Base-by-base conservation (phyloP, 345 rosid species). In the Populus tremula region DNA sequence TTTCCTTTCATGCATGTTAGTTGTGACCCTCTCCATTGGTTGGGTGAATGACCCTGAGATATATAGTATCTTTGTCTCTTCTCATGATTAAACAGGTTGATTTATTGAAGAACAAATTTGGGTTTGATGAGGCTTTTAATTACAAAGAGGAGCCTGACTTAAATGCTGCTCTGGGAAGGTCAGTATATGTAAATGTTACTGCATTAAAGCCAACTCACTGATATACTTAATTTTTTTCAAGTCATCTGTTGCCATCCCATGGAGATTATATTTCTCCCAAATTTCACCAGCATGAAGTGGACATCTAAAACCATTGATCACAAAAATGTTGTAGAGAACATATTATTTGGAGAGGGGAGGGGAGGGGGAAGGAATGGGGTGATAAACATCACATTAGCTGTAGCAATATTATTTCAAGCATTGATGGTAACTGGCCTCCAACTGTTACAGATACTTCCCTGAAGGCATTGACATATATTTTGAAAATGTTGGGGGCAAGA, bases 71-170 rank as follows among this genome's bases (percentile, higher is more conserved):
- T 4, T 53, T 6, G 2, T 18, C 59, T 53, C 59, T 53, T 17
- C n/a, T 17, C 0, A 18, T 53, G 59, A 5, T 1, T 18, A 17
- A 41, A 5, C 21, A 87, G 89, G 91, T 91, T 43, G 89, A 83
- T 18, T 64, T 88, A 25, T 77, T 91, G 78, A 89, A 86, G 88
- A 86, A 78, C 76, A 91, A 89, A 75, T 86, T 91, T 53, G 89
- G 94, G 3, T 91, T 87, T 73, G 87, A 91, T 61, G 92, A 88
- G 6, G 94, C 94, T 45, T 91, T 89, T 85, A 91, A 89, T 71
- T 89, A 91, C 68, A 89, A 87, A 77, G 89, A 88, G 54, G 91
- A 87, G 76, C 17, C 68, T 4, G 89, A 89, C 75, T 77, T 85
- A 39, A n/a, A 56, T 49, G 88, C 85, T 56, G 83, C 92, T 29